Evolutionary conservation across 106 monocot genomes (phyloP).

Genomic region (Posidonia australis): DNA sequence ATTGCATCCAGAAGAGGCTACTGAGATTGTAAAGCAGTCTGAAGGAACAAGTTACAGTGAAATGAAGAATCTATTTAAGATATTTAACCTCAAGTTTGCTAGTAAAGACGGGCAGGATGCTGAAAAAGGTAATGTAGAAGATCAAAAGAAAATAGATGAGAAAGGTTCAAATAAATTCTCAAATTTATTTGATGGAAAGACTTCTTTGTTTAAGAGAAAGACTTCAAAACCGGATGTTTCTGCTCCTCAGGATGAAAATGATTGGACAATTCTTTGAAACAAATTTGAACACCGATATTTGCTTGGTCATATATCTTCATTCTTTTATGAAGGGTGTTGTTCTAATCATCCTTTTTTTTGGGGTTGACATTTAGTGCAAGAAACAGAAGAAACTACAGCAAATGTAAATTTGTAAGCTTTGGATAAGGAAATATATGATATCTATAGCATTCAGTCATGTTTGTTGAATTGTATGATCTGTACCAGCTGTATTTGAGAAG

Average conservation of each 20-base stretch:
- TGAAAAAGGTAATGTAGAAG: slow-evolving; percentile 28
- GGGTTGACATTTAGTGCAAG: too few species aligned
- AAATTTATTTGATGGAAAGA: slow-evolving; percentile 50
- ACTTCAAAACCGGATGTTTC: slow-evolving; percentile 20
- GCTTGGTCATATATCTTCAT: too few species aligned
- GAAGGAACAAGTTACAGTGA: slow-evolving; percentile 30
- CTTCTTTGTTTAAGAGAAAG: slow-evolving; percentile 50
- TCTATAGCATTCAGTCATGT: too few species aligned
- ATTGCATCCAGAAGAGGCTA: slow-evolving; percentile 51
- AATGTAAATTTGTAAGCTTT: too few species aligned
- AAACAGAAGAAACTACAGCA: too few species aligned
- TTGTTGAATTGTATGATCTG: too few species aligned
- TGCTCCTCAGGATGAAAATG: slow-evolving; percentile 25
- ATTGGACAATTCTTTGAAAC: slow-evolving; percentile 34
- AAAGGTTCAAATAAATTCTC: slow-evolving; percentile 35
- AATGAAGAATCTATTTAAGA: slow-evolving; percentile 42
- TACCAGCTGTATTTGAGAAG: too few species aligned
- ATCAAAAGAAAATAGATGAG: slow-evolving; percentile 47
- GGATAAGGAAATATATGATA: too few species aligned
- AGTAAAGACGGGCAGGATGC: slow-evolving; percentile 33
- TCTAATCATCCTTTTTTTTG: too few species aligned
- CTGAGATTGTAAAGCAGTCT: slow-evolving; percentile 25
- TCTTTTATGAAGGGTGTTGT: too few species aligned
- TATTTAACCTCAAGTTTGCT: slow-evolving; percentile 46
- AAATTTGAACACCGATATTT: too few species aligned